phyloP scores from a whole-genome alignment of 176 grass and related monocot species.

The Tuctoria greenei region DNA sequence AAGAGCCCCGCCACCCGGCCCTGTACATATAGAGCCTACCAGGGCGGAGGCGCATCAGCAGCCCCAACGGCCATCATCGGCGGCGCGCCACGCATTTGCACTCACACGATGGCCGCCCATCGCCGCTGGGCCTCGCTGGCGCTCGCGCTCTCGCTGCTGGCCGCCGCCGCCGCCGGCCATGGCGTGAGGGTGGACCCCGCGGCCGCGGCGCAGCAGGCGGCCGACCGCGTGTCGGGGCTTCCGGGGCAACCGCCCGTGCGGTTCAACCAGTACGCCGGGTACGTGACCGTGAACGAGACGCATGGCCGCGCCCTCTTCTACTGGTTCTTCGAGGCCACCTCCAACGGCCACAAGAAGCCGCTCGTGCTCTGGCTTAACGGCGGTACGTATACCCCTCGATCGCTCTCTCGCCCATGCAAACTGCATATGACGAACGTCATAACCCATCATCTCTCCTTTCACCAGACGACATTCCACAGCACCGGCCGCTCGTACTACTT shows the following conservation, averaged over 20 bases:
- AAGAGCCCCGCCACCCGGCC: neutral
- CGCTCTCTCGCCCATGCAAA: too few relatives aligned
- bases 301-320: conserved; percentile 97
- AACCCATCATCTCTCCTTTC: too few relatives aligned
- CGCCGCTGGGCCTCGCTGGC: neutral
- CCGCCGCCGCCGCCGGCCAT: neutral
- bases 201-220: conserved; percentile 58
- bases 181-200: conserved; percentile 16
- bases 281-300: conserved; percentile 78
- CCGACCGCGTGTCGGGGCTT: conserved; percentile 60
- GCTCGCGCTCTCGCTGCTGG: conserved; percentile 10
- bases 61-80: neutral
- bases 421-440: neutral
- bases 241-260: conserved; percentile 78
- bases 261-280: conserved; percentile 89
- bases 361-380: conserved; percentile 93
- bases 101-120: neutral
- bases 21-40: conserved; percentile 7
- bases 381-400: conserved; percentile 42
- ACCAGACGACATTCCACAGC: neutral
- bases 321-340: conserved; percentile 89
- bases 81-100: neutral
- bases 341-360: conserved; percentile 64
- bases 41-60: neutral
- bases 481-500: neutral